Evolutionary conservation across 2,329 filamentous ascomycete species (phyloP), one percentile per base, ranked within the genome.

Genomic region (Aspergillus sp.): DNA sequence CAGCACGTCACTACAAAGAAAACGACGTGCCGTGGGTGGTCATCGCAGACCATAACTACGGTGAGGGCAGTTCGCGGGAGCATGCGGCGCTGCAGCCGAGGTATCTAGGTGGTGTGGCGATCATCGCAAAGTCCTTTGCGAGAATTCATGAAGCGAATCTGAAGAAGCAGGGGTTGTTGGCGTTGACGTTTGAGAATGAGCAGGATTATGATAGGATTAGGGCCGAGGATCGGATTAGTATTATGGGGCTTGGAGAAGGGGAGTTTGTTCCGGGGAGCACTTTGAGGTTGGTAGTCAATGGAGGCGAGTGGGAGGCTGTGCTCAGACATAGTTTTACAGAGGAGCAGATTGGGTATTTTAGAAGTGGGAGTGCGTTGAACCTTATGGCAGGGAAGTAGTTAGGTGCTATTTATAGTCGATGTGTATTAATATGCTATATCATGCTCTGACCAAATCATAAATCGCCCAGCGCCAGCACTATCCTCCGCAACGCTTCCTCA

Each of bases 81-180:
- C 51, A 54, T 28, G 51, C 51, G 17, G 51, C 51, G 9, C 21
- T 54, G 51, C 51, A 54, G 36, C 51, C 51, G 21, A 21, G 51
- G 13, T 54, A 54, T 8, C 51, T 54, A 15, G 51, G 51, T 10
- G 51, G 51, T 4, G 51, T 41, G 38, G 36, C 19, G 17, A 25
- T 54, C 17, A 41, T 54, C 8, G 51, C 51, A 1, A 54, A 41
- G 51, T 54, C 51, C 8, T 54, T 43, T 54, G 51, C 51, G 10
- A 15, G 51, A 7, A 54, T 54, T 8, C 51, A 43, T 28, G 51
- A 41, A 5, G 38, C 51, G 2, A 54, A 54, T 28, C 7, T 43
- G 51, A 43, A 54, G 32, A 54, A 43, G 36, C 51, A 54, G 23
- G 51, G 51, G 1, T 41, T 54, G 51, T 17, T 54, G 36, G 51